Base-by-base conservation (phyloP, 2,329 filamentous ascomycete genomes). In the Fusarium bulbicola region DNA sequence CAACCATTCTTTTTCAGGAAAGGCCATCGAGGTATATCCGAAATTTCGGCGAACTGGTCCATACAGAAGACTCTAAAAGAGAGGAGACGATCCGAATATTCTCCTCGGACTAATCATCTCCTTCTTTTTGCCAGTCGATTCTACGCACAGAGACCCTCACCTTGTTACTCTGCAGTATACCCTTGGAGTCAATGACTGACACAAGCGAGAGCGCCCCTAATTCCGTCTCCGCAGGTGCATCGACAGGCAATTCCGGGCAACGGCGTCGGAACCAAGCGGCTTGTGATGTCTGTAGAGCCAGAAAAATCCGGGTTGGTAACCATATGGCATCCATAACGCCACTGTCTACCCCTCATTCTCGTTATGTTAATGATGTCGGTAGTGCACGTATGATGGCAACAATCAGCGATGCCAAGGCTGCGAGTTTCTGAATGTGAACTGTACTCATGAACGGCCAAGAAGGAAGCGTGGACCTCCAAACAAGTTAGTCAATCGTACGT, bases 381-480 rank as follows among this genome's bases (percentile, higher is more conserved):
- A 77, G 75, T 77, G 75, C 21, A 59, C 64, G 7, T 77, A 77
- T 37, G 58, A 68, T 11, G 7, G 37, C 6, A 58, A 59, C 20
- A 32, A 34, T 13, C 59, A 56, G 2, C 52, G 64, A 6, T 77
- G 75, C 26, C 70, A 54, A 18, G 75, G 75, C 16, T 77, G 75
- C 5, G 40, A 64, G 28, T 74, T 75, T 34, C 68, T 77, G 0
- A 43, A 66, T 7, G 68, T 76, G 12, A 58, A 56, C 2, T 77
- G 75, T 26, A 77, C 75, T 1, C 63, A 76, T 53, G 62, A 73
- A 14, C 61, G 70, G 0, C 75, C 75, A 7, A 66, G 75, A 39
- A 68, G 72, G 24, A 77, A 76, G 43, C 74, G 75, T 1, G 75
- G 75, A 3, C 75, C 75, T 6, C 74, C 75, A 24, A 77, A 77